phyloP scores from a whole-genome alignment of 768 basidiomycete genomes.

The Boletus insuetus region DNA sequence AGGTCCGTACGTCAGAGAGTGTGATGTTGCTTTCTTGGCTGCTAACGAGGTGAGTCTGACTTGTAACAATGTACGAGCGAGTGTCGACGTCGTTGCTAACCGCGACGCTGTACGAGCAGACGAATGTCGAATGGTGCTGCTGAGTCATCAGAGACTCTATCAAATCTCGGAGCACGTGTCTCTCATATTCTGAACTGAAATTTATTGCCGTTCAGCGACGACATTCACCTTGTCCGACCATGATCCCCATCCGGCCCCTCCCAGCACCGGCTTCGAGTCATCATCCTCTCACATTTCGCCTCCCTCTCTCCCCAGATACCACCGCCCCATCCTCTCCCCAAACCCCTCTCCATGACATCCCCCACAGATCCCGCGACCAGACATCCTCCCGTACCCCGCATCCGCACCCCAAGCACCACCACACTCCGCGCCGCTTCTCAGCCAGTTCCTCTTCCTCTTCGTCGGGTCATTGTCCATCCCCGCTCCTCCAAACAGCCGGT shows the following conservation, averaged over 20 bases:
- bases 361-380: constrained; percentile 16
- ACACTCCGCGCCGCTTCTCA: constrained; percentile 34
- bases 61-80: neutral
- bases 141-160: constrained; percentile 32
- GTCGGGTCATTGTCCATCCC: constrained; percentile 1
- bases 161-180: constrained; percentile 33
- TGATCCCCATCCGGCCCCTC: neutral
- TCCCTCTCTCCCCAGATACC: constrained; percentile 3
- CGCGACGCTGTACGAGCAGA: constrained; percentile 4
- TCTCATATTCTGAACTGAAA: constrained; percentile 24
- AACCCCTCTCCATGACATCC: constrained; percentile 30
- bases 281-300: neutral
- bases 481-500: constrained; percentile 31
- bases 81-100: constrained; percentile 12
- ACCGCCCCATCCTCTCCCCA: constrained; percentile 2
- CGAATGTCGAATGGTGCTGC: constrained; percentile 12
- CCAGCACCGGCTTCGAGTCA: neutral
- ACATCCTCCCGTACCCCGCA: constrained; percentile 11
- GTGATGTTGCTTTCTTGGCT: constrained; percentile 12
- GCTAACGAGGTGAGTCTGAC: constrained; percentile 18
- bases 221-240: neutral
- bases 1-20: constrained; percentile 12
- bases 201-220: constrained; percentile 10
- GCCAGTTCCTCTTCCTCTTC: constrained; percentile 25
- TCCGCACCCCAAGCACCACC: constrained; percentile 31